A percentile compares a stretch with the other conserved stretches of the same genome.
Evolutionary conservation across 768 basidiomycete genomes (phyloP).

Genomic region (Tylopilus subfusipes): DNA sequence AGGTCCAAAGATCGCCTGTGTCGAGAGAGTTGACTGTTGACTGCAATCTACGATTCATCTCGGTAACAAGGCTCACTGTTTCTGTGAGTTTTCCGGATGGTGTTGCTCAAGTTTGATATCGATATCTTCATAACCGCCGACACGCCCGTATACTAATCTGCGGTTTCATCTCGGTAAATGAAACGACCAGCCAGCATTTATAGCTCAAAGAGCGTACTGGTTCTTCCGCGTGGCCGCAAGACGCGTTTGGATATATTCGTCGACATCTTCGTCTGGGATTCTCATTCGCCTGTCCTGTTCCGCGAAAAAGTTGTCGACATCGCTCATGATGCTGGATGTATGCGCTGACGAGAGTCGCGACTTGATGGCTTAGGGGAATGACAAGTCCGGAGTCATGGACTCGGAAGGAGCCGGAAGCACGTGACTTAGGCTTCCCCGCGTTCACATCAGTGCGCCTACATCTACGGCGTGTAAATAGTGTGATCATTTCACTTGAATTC

Average conservation of each 20-base stretch:
- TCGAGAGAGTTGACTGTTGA: slow-evolving; percentile 1
- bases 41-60: neutral
- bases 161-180: slow-evolving; percentile 1
- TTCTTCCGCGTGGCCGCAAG: slow-evolving; percentile 13
- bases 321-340: slow-evolving; percentile 21
- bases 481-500: too few species aligned
- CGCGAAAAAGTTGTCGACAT: slow-evolving; percentile 46
- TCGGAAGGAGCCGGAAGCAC: slow-evolving; percentile 7
- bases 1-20: neutral
- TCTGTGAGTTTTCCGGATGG: neutral
- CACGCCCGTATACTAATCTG: slow-evolving; percentile 4
- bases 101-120: neutral
- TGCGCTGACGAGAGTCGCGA: neutral
- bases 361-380: slow-evolving; percentile 4
- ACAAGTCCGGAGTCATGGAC: neutral
- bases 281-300: slow-evolving; percentile 56
- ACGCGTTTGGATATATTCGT: slow-evolving; percentile 42
- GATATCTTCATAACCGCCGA: neutral
- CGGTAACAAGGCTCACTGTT: slow-evolving; percentile 9
- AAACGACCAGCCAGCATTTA: neutral
- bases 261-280: slow-evolving; percentile 49
- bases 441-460: too few species aligned
- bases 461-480: too few species aligned
- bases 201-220: slow-evolving; percentile 10
- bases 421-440: too few species aligned